Percentiles rank a stretch among this genome's conserved stretches.
phyloP scores from a whole-genome alignment of 164 flowering plant species.

The Magnolia officinalis region DNA sequence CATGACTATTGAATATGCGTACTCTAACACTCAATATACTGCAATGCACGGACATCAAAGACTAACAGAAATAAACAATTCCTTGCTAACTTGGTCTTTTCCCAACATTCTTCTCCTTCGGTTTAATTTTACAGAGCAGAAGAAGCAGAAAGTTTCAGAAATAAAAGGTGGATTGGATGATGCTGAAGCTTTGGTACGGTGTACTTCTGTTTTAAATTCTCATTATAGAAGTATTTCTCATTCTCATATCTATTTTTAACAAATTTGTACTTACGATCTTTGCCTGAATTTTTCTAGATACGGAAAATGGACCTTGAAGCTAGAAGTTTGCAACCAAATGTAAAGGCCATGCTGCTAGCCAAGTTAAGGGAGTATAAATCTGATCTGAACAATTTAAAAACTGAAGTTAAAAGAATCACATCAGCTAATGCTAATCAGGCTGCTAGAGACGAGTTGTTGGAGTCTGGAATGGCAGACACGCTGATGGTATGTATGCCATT shows the following conservation, averaged over 20 bases:
- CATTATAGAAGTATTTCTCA: not conserved
- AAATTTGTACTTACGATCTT: not conserved
- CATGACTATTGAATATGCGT: too few relatives aligned
- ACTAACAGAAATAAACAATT: too few relatives aligned
- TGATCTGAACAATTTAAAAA: constrained; percentile 79
- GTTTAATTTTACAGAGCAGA: constrained; percentile 51
- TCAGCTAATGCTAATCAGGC: constrained; percentile 48
- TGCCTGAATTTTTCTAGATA: constrained; percentile 36
- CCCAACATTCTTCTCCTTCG: too few relatives aligned
- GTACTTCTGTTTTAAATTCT: not conserved
- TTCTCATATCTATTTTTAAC: not conserved
- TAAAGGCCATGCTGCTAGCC: constrained; percentile 74
- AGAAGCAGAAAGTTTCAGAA: constrained; percentile 76
- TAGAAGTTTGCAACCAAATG: constrained; percentile 81
- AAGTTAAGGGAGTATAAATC: constrained; percentile 87
- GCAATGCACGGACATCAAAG: too few relatives aligned
- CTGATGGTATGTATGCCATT: constrained; percentile 34
- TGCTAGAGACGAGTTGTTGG: constrained; percentile 78
- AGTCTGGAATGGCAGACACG: constrained; percentile 88
- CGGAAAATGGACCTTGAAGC: constrained; percentile 94
- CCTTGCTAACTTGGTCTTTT: too few relatives aligned
- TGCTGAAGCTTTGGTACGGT: constrained; percentile 74
- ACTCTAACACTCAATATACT: too few relatives aligned
- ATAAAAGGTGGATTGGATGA: constrained; percentile 68
- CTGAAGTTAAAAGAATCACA: constrained; percentile 61